A percentile compares a stretch with the other conserved stretches of the same genome.
These are phyloP conservation scores for Tilletia caries DNA, from an alignment of 1,284 basidiomycete species.

Conservation along the genomic window DNA sequence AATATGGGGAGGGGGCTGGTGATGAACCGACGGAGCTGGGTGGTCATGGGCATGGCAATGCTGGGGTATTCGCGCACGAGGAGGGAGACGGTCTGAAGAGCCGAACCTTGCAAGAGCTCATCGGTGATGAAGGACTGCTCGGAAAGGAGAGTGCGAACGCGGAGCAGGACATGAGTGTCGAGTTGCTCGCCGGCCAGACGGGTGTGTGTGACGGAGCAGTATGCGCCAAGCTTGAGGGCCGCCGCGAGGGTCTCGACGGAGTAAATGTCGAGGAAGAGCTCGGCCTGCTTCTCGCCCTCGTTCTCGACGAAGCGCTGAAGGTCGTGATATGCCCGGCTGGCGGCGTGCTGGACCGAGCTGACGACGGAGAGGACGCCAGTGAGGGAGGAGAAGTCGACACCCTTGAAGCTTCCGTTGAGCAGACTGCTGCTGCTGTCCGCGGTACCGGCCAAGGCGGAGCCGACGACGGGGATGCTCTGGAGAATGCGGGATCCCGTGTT, in stretches of 20 bases:
- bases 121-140: conserved; percentile 76
- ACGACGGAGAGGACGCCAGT: conserved; percentile 53
- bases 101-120: conserved; percentile 76
- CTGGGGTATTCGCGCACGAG: conserved; percentile 80
- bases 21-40: conserved; percentile 79
- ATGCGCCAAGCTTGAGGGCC: conserved; percentile 75
- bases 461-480: conserved; percentile 28
- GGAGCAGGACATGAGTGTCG: conserved; percentile 68
- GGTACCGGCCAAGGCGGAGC: conserved; percentile 21
- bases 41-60: conserved; percentile 71
- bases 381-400: conserved; percentile 49
- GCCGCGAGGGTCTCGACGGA: conserved; percentile 36
- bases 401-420: background rate
- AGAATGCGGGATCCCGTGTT: conserved; percentile 23
- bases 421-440: conserved; percentile 26
- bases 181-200: conserved; percentile 50
- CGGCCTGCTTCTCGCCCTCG: conserved; percentile 30
- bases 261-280: conserved; percentile 38
- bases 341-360: conserved; percentile 35
- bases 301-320: conserved; percentile 47
- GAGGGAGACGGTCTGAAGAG: conserved; percentile 73
- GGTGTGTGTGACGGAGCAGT: conserved; percentile 72
- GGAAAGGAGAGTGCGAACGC: conserved; percentile 73
- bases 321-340: conserved; percentile 44
- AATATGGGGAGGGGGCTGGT: conserved; percentile 83